A percentile compares a stretch with the other conserved stretches of the same genome.
Evolutionary conservation across 371 early-diverging fungal genomes (phyloP).

Genomic region (Umbelopsis sp.): DNA sequence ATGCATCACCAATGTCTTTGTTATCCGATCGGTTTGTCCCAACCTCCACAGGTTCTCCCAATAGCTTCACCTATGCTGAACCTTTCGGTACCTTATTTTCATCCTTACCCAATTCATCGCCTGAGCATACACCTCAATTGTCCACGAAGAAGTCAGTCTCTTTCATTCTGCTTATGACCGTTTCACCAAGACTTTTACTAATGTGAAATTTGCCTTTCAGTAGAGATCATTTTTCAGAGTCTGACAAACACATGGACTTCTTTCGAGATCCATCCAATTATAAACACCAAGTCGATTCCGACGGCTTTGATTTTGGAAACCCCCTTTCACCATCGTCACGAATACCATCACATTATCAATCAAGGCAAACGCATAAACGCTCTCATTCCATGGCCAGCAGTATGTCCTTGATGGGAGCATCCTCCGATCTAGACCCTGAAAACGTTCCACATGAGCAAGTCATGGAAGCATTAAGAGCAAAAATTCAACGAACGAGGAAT

Average conservation of each 20-base stretch:
- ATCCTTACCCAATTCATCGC: not conserved
- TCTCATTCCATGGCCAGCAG: conserved; percentile 14
- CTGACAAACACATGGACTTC: not conserved
- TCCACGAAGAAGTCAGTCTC: conserved; percentile 2
- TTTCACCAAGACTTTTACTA: not conserved
- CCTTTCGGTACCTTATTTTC: conserved; percentile 11
- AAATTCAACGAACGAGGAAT: conserved; percentile 20
- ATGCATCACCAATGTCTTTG: conserved; percentile 19
- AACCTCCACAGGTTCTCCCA: not conserved
- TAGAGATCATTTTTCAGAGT: not conserved
- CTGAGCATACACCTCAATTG: not conserved
- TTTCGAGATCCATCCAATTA: not conserved
- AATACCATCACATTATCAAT: not conserved
- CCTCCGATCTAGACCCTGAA: conserved; percentile 17
- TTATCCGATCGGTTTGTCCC: conserved; percentile 7
- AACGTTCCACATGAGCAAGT: conserved; percentile 24
- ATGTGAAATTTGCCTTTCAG: not conserved
- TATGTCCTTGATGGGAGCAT: not conserved
- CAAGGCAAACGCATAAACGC: not conserved
- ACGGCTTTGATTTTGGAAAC: not conserved
- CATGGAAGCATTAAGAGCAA: conserved; percentile 24
- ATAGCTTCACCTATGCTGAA: not conserved
- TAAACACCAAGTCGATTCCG: not conserved
- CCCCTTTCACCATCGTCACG: not conserved
- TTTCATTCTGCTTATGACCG: not conserved